Percentiles rank a stretch among this genome's conserved stretches.
phyloP scores from a whole-genome alignment of 768 basidiomycete genomes.

The Trametes cubensis region DNA sequence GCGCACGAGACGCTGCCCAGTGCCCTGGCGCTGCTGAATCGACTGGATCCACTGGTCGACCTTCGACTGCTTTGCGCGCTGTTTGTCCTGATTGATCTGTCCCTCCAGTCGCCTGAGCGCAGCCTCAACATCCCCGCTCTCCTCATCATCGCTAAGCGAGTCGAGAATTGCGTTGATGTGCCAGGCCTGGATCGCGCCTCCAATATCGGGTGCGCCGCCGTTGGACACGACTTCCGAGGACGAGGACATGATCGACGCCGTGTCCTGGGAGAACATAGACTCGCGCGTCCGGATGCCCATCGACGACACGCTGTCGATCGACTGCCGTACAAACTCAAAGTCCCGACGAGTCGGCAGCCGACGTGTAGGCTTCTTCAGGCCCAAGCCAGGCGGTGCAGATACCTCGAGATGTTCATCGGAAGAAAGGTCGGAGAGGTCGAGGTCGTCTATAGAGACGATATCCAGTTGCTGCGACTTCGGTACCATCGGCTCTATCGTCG shows the following conservation, averaged over 20 bases:
- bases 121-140: conserved; percentile 78
- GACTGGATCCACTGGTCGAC: conserved; percentile 82
- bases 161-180: conserved; percentile 80
- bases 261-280: conserved; percentile 55
- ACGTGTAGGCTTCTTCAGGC: conserved; percentile 55
- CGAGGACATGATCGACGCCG: conserved; percentile 42
- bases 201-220: conserved; percentile 39
- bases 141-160: conserved; percentile 70
- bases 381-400: conserved; percentile 46
- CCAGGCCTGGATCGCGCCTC: conserved; percentile 71
- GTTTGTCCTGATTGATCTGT: conserved; percentile 73
- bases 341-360: conserved; percentile 76
- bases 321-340: conserved; percentile 78
- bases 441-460: conserved; percentile 76
- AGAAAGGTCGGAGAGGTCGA: conserved; percentile 79
- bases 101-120: conserved; percentile 84
- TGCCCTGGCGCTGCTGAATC: conserved; percentile 64
- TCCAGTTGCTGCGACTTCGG: conserved; percentile 50
- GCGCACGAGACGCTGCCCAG: conserved; percentile 57
- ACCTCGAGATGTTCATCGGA: conserved; percentile 50
- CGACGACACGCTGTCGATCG: conserved; percentile 68
- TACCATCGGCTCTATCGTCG: conserved; percentile 6
- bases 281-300: conserved; percentile 71
- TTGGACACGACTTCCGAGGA: conserved; percentile 25
- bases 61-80: conserved; percentile 71